Percentiles rank a stretch among this genome's conserved stretches.
Evolutionary conservation across 1,284 basidiomycete species (phyloP).

Genomic region (Rhodotorula glutinis): DNA sequence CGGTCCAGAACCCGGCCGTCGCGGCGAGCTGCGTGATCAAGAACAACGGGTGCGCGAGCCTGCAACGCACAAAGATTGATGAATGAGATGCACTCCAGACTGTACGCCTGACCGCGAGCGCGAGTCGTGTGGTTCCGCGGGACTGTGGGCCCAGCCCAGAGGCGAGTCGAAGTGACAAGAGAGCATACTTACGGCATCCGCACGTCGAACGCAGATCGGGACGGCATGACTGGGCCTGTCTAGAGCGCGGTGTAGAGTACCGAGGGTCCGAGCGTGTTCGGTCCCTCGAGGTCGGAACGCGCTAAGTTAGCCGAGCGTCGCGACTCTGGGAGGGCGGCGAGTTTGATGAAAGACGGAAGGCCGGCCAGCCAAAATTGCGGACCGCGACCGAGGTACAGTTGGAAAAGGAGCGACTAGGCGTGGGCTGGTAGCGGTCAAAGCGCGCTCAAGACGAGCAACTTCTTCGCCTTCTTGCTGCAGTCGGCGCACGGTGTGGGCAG

Average conservation of each 20-base stretch:
- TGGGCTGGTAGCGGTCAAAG: background rate
- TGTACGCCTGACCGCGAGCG: background rate
- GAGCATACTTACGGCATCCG: background rate
- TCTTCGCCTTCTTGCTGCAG: no score
- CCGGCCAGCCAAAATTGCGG: no score
- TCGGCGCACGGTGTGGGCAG: no score
- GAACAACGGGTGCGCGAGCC: conserved; percentile 75
- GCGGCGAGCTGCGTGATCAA: conserved; percentile 78
- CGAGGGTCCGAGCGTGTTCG: no score
- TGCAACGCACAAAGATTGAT: background rate
- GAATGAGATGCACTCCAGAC: background rate
- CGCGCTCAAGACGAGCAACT: no score
- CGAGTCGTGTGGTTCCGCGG: background rate
- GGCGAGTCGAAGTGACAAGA: background rate
- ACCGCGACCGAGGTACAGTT: background rate
- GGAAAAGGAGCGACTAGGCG: background rate
- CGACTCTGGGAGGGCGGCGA: no score
- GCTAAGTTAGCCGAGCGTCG: no score
- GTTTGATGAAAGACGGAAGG: no score
- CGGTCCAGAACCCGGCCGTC: conserved; percentile 74
- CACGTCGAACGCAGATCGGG: background rate
- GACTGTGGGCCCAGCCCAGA: background rate
- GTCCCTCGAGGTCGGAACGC: no score
- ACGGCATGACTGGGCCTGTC: background rate
- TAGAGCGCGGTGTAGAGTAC: background rate